Evolutionary conservation across 257 asterid genomes (phyloP).

Genomic region (Capsicum rhomboideum): DNA sequence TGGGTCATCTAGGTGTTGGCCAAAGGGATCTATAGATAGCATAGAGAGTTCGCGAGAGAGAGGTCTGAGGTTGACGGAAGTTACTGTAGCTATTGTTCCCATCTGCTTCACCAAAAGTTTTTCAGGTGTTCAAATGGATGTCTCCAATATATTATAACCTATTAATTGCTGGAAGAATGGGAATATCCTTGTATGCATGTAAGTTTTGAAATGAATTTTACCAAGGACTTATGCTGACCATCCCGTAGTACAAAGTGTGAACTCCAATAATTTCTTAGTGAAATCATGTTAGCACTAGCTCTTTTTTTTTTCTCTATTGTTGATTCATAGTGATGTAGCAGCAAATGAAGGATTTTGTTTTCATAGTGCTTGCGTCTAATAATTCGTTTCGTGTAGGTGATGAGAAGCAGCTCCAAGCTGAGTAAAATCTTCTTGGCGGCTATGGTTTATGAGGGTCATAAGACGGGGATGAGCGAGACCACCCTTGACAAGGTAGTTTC

Average conservation of each 20-base stretch:
- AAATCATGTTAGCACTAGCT: not conserved
- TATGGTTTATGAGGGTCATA: slow-evolving; percentile 90
- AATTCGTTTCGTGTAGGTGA: slow-evolving; percentile 47
- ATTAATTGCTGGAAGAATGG: not conserved
- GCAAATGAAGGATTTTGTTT: not conserved
- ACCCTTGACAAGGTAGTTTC: slow-evolving; percentile 77
- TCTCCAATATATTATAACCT: not conserved
- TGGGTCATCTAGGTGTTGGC: not conserved
- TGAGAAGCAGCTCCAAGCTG: slow-evolving; percentile 60
- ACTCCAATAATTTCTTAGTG: not conserved
- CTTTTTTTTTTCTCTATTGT: not conserved
- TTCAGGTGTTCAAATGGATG: not conserved
- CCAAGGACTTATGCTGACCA: not conserved
- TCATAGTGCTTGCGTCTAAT: not conserved
- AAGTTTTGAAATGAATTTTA: not conserved
- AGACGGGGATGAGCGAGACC: slow-evolving; percentile 95
- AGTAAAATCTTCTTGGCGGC: slow-evolving; percentile 94
- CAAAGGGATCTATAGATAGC: not conserved
- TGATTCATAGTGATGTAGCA: not conserved
- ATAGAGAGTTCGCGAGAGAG: not conserved
- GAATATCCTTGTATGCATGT: not conserved
- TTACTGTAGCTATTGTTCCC: not conserved
- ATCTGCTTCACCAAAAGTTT: not conserved
- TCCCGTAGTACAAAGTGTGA: not conserved
- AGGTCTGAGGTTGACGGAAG: not conserved